Evolutionary conservation across 164 flowering plant species (phyloP).

Genomic region (Liquidambar formosana): DNA sequence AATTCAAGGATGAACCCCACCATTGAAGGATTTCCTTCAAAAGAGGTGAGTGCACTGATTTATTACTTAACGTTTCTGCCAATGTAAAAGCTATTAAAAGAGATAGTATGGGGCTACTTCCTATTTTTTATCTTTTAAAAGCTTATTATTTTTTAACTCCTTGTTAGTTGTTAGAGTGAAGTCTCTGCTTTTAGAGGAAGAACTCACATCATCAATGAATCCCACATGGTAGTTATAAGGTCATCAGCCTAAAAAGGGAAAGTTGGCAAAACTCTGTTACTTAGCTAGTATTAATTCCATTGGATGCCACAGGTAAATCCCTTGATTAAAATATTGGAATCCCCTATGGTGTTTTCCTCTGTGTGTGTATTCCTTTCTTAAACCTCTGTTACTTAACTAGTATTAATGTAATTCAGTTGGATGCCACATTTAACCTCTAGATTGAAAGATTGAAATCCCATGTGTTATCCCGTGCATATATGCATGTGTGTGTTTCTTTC

Average conservation of each 20-base stretch:
- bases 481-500: no score
- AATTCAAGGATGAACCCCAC: constrained; percentile 59
- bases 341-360: no score
- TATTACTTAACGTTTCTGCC: background rate
- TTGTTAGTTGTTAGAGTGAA: background rate
- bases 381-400: no score
- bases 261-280: no score
- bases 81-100: background rate
- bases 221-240: background rate
- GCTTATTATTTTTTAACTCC: background rate
- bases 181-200: background rate
- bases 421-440: no score
- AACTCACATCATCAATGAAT: background rate
- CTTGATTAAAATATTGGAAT: no score
- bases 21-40: constrained; percentile 63
- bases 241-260: background rate
- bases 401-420: no score
- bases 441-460: no score
- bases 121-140: background rate
- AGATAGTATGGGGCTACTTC: background rate
- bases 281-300: no score
- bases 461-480: no score
- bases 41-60: constrained; percentile 57
- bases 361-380: no score
- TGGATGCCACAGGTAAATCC: no score